Evolutionary conservation across 352 stramenopile species (phyloP).

Genomic region (Pythium vanterpoolii): DNA sequence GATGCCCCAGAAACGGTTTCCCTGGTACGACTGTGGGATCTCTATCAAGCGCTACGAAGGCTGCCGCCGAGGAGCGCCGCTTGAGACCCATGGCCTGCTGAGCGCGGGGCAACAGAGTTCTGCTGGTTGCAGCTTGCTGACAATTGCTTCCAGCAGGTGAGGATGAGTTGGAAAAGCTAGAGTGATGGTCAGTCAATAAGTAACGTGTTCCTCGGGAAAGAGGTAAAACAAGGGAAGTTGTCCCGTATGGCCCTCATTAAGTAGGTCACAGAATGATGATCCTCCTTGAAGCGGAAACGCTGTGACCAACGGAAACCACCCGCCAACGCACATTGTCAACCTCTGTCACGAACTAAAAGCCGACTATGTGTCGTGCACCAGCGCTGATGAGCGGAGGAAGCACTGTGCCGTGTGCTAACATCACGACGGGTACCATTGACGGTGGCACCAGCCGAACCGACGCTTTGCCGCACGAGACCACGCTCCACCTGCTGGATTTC

Average conservation of each 20-base stretch:
- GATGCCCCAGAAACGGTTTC: slow-evolving; percentile 15
- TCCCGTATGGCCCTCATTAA: neutral
- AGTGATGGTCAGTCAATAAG: neutral
- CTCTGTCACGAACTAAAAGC: neutral
- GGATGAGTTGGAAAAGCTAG: neutral
- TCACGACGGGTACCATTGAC: neutral
- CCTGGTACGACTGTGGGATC: slow-evolving; percentile 10
- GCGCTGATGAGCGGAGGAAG: neutral
- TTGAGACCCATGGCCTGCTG: neutral
- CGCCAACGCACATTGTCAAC: neutral
- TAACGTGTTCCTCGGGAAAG: neutral
- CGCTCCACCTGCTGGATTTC: slow-evolving; percentile 23
- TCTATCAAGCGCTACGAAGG: neutral
- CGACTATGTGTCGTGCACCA: neutral
- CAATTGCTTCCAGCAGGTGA: neutral
- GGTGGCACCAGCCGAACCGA: neutral
- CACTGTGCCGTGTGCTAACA: neutral
- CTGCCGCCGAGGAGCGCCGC: neutral
- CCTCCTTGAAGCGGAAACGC: neutral
- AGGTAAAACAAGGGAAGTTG: neutral
- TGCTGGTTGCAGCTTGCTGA: neutral
- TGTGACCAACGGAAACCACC: slow-evolving; percentile 7
- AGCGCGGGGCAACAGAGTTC: neutral
- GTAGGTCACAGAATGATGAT: slow-evolving; percentile 13
- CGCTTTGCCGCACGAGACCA: slow-evolving; percentile 13